phyloP scores from a whole-genome alignment of 768 basidiomycete genomes.

The Hortiboletus flavorubellus region DNA sequence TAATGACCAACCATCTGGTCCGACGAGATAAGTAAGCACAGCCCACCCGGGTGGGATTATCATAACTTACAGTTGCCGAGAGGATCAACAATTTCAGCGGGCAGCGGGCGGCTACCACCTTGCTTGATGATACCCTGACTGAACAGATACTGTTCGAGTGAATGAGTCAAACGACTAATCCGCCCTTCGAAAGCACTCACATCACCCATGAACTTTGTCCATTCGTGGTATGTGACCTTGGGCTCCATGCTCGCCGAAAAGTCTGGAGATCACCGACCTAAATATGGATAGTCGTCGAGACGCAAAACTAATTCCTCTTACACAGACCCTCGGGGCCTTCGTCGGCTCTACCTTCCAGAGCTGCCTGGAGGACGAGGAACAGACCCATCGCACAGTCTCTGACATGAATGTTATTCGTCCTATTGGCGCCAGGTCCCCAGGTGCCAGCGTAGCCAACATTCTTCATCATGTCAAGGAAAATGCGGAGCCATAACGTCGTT shows the following conservation, averaged over 20 bases:
- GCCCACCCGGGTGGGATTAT: neutral
- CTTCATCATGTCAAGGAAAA: slow-evolving; percentile 35
- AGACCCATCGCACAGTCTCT: slow-evolving; percentile 38
- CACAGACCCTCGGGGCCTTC: slow-evolving; percentile 42
- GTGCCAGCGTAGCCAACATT: slow-evolving; percentile 37
- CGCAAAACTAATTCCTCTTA: slow-evolving; percentile 16
- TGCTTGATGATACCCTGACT: slow-evolving; percentile 33
- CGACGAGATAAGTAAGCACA: neutral
- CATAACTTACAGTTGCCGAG: slow-evolving; percentile 37
- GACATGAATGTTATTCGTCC: slow-evolving; percentile 39
- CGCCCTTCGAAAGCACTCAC: slow-evolving; percentile 20
- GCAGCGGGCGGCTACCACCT: slow-evolving; percentile 33
- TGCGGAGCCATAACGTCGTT: slow-evolving; percentile 35
- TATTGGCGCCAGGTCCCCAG: slow-evolving; percentile 40
- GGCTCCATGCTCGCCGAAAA: slow-evolving; percentile 32
- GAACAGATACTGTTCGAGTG: slow-evolving; percentile 29
- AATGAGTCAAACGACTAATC: neutral
- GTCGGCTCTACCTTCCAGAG: slow-evolving; percentile 39
- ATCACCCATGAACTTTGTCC: slow-evolving; percentile 36
- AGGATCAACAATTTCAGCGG: slow-evolving; percentile 33
- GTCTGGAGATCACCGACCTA: slow-evolving; percentile 24
- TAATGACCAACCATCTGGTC: slow-evolving; percentile 39
- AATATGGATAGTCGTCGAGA: neutral
- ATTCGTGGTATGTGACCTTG: slow-evolving; percentile 29
- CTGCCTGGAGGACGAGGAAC: slow-evolving; percentile 36